phyloP scores from a whole-genome alignment of 441 rosid genomes.

The Hura crepitans region DNA sequence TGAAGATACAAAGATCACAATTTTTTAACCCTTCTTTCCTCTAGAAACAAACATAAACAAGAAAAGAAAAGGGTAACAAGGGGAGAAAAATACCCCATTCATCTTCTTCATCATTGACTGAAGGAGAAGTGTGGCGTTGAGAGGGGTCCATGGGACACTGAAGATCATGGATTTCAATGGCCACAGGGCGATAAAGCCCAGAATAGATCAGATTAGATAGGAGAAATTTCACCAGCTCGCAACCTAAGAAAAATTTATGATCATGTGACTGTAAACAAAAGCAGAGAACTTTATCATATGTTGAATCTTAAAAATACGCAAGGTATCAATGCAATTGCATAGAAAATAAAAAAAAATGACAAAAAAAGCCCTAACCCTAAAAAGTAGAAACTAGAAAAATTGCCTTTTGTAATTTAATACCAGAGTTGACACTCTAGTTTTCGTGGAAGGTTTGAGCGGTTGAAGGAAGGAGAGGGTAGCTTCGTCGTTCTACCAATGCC shows the following conservation, averaged over 20 bases:
- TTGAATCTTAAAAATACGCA: slow-evolving; percentile 12
- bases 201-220: slow-evolving; percentile 25
- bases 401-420: too few relatives aligned
- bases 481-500: too few relatives aligned
- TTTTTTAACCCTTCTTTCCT: neutral
- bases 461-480: too few relatives aligned
- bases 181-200: slow-evolving; percentile 52
- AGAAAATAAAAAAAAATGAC: neutral
- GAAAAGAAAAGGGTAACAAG: neutral
- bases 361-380: slow-evolving; percentile 35
- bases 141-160: slow-evolving; percentile 65
- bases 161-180: slow-evolving; percentile 66
- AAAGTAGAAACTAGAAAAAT: neutral
- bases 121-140: slow-evolving; percentile 40
- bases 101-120: slow-evolving; percentile 51
- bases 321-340: neutral
- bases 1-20: slow-evolving; percentile 19
- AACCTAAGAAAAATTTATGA: slow-evolving; percentile 11
- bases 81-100: slow-evolving; percentile 62
- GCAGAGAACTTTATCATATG: neutral
- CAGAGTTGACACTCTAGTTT: too few relatives aligned
- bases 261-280: neutral
- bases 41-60: slow-evolving; percentile 18
- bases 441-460: too few relatives aligned
- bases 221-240: slow-evolving; percentile 7